Base-by-base conservation (phyloP, 805 yeast genomes). In the Candida hispaniensis region DNA sequence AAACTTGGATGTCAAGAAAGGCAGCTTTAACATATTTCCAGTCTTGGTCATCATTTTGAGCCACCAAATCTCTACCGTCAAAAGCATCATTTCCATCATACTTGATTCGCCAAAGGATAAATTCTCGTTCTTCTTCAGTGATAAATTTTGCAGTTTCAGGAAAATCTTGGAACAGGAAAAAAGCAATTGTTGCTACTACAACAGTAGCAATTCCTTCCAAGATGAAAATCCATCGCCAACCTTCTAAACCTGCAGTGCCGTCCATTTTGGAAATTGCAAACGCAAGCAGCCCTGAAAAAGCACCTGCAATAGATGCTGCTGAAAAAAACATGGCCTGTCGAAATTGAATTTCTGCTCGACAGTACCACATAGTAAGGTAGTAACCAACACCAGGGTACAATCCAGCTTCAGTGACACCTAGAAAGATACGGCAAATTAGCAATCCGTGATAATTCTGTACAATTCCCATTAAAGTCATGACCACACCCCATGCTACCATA, bases 111-210 rank as follows among this genome's bases (percentile, higher is more conserved):
- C 17, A 16, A 18, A 19, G 11, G 29, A 75, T 51, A 47, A 67
- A 69, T n/a, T 47, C 52, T 18, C 63, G 56, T 49, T 68, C 71
- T 20, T 51, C 52, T 15, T 55, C 61, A 10, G 52, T 55, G 25
- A 68, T 52, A 41, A 68, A 70, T 53, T 48, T 58, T 14, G 71
- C 66, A 41, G 69, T 63, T 53, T 73, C 79, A n/a, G 79, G 78
- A 48, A 61, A 61, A 40, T 62, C 63, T 7, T 71, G 67, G 17
- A 52, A 52, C 21, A 49, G 51, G 44, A 40, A 61, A 40, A 40
- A 60, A 25, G 45, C 57, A 47, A 35, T 44, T 29, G 39, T 44
- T 34, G 56, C 61, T 16, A 51, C 46, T 2, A 45, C 45, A 11
- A 41, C 49, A 11, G 59, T 58, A 34, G 62, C 63, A 8, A 52